Evolutionary conservation across 495 filamentous ascomycete genomes (phyloP), one percentile per base, ranked within the genome.

Genomic region (Chaetomium tenue): DNA sequence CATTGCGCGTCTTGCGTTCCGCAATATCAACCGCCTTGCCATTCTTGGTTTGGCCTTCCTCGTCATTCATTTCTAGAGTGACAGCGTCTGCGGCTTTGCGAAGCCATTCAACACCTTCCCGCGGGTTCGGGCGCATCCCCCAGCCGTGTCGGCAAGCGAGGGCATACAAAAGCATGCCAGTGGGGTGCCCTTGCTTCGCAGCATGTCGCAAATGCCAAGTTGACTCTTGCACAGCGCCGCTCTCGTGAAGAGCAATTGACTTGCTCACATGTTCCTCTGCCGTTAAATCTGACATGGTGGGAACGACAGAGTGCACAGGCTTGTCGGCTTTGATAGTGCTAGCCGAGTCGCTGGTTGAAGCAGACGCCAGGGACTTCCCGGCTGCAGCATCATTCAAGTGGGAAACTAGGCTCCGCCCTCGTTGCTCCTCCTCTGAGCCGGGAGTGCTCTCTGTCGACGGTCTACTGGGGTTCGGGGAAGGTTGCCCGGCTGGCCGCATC

Each of bases 131-230:
- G 20, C 91, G 86, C 91, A 97, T 97, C 12, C 94, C 94, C 94
- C 94, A 98, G 30, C 94, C 94, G 72, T 98, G 94, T n/a, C 95
- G 86, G 72, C 93, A 97, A 39, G 94, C 95, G 47, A 98, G 83
- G 6, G 93, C 95, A 75, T 97, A 98, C 11, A 98, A 81, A 7
- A 98, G 81, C 94, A 98, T 98, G 15, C 87, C 94, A 0, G 92
- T 96, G 0, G 94, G 92, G 58, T 94, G 86, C 15, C 89, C 88
- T 47, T 88, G 86, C 67, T 88, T 88, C 3, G 94, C 95, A 6
- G 94, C 94, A 69, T 96, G 85, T 12, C 94, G 89, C 30, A 98
- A 82, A 72, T 98, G 94, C 74, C 97, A 98, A 3, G 95, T 97
- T 0, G 93, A 96, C 72, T 98, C 92, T 53, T 89, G 89, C 28